Percentiles rank a stretch among this genome's conserved stretches.
Evolutionary conservation across 2,329 filamentous ascomycete genomes (phyloP).

Genomic region (Hypoxylon sp.): DNA sequence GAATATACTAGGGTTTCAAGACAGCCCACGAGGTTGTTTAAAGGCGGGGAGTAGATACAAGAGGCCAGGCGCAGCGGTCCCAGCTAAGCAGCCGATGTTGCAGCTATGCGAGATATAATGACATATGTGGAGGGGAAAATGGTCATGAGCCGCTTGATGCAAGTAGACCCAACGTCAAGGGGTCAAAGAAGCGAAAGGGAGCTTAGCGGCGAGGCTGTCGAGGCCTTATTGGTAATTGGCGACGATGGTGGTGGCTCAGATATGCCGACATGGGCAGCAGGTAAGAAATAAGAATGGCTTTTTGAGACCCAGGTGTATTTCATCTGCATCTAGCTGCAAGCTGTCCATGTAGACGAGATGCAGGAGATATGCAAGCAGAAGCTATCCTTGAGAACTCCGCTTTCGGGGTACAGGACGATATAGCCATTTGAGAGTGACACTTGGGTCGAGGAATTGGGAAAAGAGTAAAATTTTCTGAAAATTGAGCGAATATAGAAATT

Average conservation of each 20-base stretch:
- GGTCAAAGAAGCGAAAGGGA: slow-evolving; percentile 27
- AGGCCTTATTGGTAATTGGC: slow-evolving; percentile 43
- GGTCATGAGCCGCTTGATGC: slow-evolving; percentile 43
- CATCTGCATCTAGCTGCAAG: slow-evolving; percentile 31
- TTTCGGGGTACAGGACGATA: slow-evolving; percentile 38
- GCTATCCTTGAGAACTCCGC: slow-evolving; percentile 41
- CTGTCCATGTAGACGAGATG: slow-evolving; percentile 34
- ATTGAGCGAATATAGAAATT: slow-evolving; percentile 47
- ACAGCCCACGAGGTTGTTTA: slow-evolving; percentile 30
- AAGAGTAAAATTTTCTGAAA: slow-evolving; percentile 13
- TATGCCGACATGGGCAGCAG: slow-evolving; percentile 37
- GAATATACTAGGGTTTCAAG: slow-evolving; percentile 28
- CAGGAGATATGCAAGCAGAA: slow-evolving; percentile 43
- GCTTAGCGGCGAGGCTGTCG: slow-evolving; percentile 44
- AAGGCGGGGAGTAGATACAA: slow-evolving; percentile 40
- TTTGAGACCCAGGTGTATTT: slow-evolving; percentile 32
- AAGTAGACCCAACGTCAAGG: slow-evolving; percentile 38
- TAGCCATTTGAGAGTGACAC: slow-evolving; percentile 36
- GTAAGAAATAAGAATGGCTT: neutral
- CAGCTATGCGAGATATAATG: slow-evolving; percentile 41
- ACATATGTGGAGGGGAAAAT: slow-evolving; percentile 40
- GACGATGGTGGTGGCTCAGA: slow-evolving; percentile 35
- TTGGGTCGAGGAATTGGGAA: slow-evolving; percentile 17
- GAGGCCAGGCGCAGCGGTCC: slow-evolving; percentile 34
- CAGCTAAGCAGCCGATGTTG: slow-evolving; percentile 42